phyloP scores from a whole-genome alignment of 306 rosid species.

The Dryas alaskensis region DNA sequence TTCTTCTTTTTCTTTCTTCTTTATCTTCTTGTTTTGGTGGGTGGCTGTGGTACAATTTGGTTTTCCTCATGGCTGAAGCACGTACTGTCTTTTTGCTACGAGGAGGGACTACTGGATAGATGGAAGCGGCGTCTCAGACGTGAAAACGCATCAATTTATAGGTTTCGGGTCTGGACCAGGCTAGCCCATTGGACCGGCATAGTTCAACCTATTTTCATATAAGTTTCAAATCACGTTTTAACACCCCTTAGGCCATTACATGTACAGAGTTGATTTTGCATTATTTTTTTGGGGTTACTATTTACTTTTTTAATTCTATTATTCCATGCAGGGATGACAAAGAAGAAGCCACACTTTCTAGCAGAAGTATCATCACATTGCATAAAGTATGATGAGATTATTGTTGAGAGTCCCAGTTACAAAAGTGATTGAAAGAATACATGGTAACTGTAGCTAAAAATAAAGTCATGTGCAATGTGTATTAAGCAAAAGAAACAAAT shows the following conservation, averaged over 20 bases:
- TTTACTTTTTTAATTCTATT: neutral
- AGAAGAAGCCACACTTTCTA: constrained; percentile 52
- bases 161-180: too few species aligned
- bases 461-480: neutral
- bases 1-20: neutral
- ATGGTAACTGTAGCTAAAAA: neutral
- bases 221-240: too few species aligned
- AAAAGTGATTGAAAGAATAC: neutral
- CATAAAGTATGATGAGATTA: constrained; percentile 70
- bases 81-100: too few species aligned
- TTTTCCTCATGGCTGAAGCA: neutral
- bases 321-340: constrained; percentile 57
- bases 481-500: neutral
- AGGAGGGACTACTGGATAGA: too few species aligned
- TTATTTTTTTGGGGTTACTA: too few species aligned
- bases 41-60: neutral
- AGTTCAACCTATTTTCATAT: too few species aligned
- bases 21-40: neutral
- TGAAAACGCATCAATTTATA: too few species aligned
- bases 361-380: constrained; percentile 53
- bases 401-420: constrained; percentile 55
- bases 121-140: too few species aligned
- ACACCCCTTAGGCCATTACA: too few species aligned
- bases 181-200: too few species aligned
- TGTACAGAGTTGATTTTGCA: too few species aligned